Conservation (phyloP, 2,329 filamentous ascomycete species). For the Colletotrichum gigasporum region DNA sequence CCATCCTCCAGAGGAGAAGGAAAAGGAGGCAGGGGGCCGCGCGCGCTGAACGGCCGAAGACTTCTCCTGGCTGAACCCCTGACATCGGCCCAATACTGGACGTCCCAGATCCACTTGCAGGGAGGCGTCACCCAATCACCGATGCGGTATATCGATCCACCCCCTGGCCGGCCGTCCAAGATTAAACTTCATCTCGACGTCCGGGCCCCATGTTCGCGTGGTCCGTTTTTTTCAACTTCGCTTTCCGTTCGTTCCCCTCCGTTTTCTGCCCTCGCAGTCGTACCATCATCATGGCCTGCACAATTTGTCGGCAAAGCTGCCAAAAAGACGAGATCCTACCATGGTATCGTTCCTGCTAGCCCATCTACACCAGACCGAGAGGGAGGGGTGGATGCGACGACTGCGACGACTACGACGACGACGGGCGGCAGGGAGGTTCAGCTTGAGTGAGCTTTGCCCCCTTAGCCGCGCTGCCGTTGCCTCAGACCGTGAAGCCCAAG, state of each 20-base stretch:
- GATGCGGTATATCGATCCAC: neutral
- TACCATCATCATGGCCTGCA: neutral
- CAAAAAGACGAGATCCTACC: too few species aligned
- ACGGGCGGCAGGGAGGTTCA: neutral
- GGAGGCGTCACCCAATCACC: constrained; percentile 6
- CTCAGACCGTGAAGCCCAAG: neutral
- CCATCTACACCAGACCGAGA: too few species aligned
- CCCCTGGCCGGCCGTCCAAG: constrained; percentile 8
- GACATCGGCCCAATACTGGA: too few species aligned
- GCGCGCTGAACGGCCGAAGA: too few species aligned
- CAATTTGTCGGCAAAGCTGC: neutral
- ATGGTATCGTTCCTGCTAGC: too few species aligned
- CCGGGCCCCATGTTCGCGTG: constrained; percentile 19
- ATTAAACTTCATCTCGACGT: constrained; percentile 31
- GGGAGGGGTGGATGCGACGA: neutral
- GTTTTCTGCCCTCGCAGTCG: neutral
- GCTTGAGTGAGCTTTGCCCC: neutral
- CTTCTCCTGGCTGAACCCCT: too few species aligned
- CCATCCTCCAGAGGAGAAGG: neutral
- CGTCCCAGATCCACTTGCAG: too few species aligned
- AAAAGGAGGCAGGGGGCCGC: neutral
- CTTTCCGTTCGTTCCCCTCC: constrained; percentile 7
- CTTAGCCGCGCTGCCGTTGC: too few species aligned
- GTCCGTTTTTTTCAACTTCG: constrained; percentile 22
- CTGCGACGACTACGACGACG: too few species aligned